Conservation (phyloP, 2,329 filamentous ascomycete species). For the Colletotrichum trifolii region DNA sequence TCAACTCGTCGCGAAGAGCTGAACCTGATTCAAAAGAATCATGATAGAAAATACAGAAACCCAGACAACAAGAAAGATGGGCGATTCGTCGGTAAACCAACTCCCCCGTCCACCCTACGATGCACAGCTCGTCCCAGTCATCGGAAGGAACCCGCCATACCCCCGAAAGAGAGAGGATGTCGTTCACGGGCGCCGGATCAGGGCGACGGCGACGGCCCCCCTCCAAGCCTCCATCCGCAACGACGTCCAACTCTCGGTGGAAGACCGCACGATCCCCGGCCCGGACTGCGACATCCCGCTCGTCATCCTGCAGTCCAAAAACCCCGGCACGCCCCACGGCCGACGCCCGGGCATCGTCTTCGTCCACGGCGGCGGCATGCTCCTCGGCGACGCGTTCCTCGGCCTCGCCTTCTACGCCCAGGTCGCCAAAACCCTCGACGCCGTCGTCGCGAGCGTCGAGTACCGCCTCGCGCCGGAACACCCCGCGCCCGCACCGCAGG, state of each 20-base stretch:
- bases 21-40: too few relatives aligned
- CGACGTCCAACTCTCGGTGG: conserved; percentile 12
- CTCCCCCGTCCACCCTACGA: conserved; percentile 19
- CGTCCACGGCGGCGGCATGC: conserved; percentile 29
- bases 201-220: conserved; percentile 15
- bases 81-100: not conserved
- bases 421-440: conserved; percentile 18
- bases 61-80: not conserved
- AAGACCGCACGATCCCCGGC: conserved; percentile 24
- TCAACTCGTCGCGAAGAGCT: too few relatives aligned
- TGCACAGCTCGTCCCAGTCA: conserved; percentile 11
- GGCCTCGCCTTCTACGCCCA: conserved; percentile 7
- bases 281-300: conserved; percentile 14
- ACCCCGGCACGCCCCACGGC: not conserved
- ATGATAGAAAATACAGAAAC: too few relatives aligned
- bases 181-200: conserved; percentile 3
- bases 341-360: conserved; percentile 19
- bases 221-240: conserved; percentile 17
- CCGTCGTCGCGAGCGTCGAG: conserved; percentile 55
- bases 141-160: conserved; percentile 3
- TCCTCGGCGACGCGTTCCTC: conserved; percentile 27
- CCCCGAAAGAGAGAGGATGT: conserved; percentile 6
- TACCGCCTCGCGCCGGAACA: conserved; percentile 60
- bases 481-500: conserved; percentile 34
- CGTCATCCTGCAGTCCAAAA: conserved; percentile 12